Evolutionary conservation across 306 rosid species (phyloP).

Genomic region (Urtica urens): DNA sequence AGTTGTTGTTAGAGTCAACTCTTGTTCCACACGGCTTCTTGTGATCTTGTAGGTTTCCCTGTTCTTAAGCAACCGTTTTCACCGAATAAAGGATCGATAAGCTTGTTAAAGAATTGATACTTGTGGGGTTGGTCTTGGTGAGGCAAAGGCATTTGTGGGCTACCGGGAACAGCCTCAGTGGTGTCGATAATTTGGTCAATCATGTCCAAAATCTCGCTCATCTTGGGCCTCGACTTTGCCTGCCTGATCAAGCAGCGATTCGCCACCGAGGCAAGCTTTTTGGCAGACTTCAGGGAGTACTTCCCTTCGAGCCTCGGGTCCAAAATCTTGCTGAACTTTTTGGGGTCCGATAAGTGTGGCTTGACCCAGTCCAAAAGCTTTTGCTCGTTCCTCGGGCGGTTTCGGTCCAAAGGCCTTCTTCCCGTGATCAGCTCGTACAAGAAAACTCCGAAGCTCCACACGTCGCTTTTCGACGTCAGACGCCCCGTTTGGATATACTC

Average conservation of each 20-base stretch:
- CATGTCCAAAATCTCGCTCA: slow-evolving; percentile 45
- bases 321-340: slow-evolving; percentile 31
- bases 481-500: slow-evolving; percentile 51
- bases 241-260: slow-evolving; percentile 41
- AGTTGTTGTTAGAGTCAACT: too few relatives aligned
- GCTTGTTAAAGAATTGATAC: too few relatives aligned
- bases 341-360: slow-evolving; percentile 30
- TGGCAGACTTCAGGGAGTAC: slow-evolving; percentile 38
- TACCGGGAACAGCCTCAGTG: slow-evolving; percentile 18
- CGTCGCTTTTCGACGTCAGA: slow-evolving; percentile 43
- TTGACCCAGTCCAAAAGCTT: slow-evolving; percentile 50
- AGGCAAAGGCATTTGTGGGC: slow-evolving; percentile 18
- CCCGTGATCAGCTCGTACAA: slow-evolving; percentile 53
- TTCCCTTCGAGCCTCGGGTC: slow-evolving; percentile 48
- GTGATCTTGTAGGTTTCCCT: too few relatives aligned
- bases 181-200: slow-evolving; percentile 23
- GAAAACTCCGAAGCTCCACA: slow-evolving; percentile 54
- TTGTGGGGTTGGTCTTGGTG: too few relatives aligned
- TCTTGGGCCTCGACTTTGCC: slow-evolving; percentile 34
- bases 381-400: slow-evolving; percentile 43
- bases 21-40: too few relatives aligned
- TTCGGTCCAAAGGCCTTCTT: slow-evolving; percentile 48
- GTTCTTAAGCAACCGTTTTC: too few relatives aligned
- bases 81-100: too few relatives aligned
- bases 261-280: slow-evolving; percentile 37